Percentiles rank a stretch among this genome's conserved stretches.
Evolutionary conservation across 2,329 filamentous ascomycete genomes (phyloP).

Genomic region (Plenodomus lindquistii): DNA sequence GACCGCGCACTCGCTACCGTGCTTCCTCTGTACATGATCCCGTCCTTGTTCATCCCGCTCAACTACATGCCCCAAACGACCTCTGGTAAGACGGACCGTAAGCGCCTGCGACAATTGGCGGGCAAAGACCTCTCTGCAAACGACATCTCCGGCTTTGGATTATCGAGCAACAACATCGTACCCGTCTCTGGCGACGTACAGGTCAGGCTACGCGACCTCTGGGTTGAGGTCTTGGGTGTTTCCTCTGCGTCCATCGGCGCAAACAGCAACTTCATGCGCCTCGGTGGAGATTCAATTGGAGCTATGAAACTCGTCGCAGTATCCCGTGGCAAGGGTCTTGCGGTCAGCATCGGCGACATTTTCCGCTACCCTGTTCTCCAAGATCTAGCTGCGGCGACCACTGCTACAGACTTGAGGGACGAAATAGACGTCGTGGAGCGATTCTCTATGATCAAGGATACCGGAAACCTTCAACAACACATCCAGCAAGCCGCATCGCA

Average conservation of each 20-base stretch:
- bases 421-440: background rate
- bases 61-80: conserved; percentile 48
- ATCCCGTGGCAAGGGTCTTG: conserved; percentile 9
- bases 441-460: background rate
- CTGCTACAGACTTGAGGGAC: background rate
- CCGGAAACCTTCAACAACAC: no score
- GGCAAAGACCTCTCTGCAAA: no score
- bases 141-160: conserved; percentile 13
- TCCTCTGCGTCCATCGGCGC: conserved; percentile 17
- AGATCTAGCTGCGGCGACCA: background rate
- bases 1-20: no score
- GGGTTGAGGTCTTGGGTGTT: conserved; percentile 19
- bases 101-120: conserved; percentile 16
- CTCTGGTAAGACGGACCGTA: conserved; percentile 48
- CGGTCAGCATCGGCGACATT: conserved; percentile 17
- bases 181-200: background rate
- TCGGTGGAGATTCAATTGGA: conserved; percentile 26
- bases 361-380: conserved; percentile 31
- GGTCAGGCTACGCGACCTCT: background rate
- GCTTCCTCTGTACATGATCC: conserved; percentile 46
- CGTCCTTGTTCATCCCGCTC: conserved; percentile 50
- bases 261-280: conserved; percentile 21
- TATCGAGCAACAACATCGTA: background rate
- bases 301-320: conserved; percentile 22
- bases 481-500: background rate